Evolutionary conservation across 2,329 filamentous ascomycete species (phyloP), one percentile per base, ranked within the genome.

Genomic region (Diaporthe citriasiana): DNA sequence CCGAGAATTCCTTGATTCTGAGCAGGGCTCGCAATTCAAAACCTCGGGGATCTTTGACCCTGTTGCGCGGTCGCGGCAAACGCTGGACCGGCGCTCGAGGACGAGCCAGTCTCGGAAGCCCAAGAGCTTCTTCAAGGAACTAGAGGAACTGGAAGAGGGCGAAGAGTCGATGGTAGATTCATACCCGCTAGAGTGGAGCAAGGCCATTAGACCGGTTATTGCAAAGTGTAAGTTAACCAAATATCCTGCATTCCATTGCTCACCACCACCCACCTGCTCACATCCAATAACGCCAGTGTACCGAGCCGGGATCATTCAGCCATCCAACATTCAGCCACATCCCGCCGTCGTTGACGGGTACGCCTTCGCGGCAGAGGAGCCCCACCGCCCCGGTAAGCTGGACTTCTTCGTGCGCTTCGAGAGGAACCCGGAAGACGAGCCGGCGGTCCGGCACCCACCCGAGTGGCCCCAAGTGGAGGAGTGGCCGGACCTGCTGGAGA

Each of bases 351-450:
- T 80, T 60, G 77, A 81, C 6, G 85, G 86, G 7, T 78, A 82
- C 60, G 84, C 83, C 13, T 80, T 83, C 4, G 82, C 82, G 2
- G 79, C 78, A 40, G 79, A 80, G 9, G 85, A 87, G 68, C 79
- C 82, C 0, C 77, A 77, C 72, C 81, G 83, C 12, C 79, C 78
- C 0, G 78, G 77, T 2, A 78, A 80, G 53, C 69, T 79, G 4
- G 85, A 88, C 73, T 77, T 88, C 25, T 88, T 85, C 80, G 83
- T 87, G 75, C 84, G 86, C 77, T 86, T 81, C 76, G 78, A 81
- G 35, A 57, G 77, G 63, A 6, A 9, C 3, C 38, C 74, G 78
- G 7, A 7, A 4, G 15, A 27, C n/a, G n/a, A n/a, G n/a, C n/a
- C n/a, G 6, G n/a, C 22, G 3, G 1, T 71, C 4, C n/a, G 7